Evolutionary conservation across 2,329 filamentous ascomycete species (phyloP).

Genomic region (Cordyceps militaris): DNA sequence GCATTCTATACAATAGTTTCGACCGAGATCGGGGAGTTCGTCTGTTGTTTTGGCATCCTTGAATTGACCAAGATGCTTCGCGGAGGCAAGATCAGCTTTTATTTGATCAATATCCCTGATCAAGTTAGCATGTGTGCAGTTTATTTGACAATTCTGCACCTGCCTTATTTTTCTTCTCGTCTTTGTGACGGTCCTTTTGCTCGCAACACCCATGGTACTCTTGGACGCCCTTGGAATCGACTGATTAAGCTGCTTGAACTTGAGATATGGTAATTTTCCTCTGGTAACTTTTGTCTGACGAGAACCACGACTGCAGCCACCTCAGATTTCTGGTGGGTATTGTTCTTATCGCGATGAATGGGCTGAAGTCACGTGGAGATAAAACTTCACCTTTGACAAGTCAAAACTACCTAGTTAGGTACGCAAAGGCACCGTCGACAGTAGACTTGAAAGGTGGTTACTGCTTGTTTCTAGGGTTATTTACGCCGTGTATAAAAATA

Average conservation of each 20-base stretch:
- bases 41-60: conserved; percentile 73
- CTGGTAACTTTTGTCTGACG: too few species aligned
- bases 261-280: too few species aligned
- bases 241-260: too few species aligned
- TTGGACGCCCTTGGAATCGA: too few species aligned
- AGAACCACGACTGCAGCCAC: too few species aligned
- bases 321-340: neutral
- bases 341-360: neutral
- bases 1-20: conserved; percentile 85
- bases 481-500: too few species aligned
- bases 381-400: too few species aligned
- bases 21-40: conserved; percentile 80
- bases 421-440: too few species aligned
- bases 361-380: too few species aligned
- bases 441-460: too few species aligned
- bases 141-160: conserved; percentile 11
- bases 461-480: too few species aligned
- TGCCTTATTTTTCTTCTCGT: conserved; percentile 66
- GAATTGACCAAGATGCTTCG: conserved; percentile 73
- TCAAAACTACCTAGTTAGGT: too few species aligned
- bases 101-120: conserved; percentile 90
- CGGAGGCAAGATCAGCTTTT: conserved; percentile 69
- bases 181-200: conserved; percentile 63
- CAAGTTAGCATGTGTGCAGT: neutral
- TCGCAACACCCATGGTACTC: conserved; percentile 62